These are phyloP conservation scores for Melastoma malabathricum DNA, from an alignment of 345 rosid genomes.

Conservation along the genomic window DNA sequence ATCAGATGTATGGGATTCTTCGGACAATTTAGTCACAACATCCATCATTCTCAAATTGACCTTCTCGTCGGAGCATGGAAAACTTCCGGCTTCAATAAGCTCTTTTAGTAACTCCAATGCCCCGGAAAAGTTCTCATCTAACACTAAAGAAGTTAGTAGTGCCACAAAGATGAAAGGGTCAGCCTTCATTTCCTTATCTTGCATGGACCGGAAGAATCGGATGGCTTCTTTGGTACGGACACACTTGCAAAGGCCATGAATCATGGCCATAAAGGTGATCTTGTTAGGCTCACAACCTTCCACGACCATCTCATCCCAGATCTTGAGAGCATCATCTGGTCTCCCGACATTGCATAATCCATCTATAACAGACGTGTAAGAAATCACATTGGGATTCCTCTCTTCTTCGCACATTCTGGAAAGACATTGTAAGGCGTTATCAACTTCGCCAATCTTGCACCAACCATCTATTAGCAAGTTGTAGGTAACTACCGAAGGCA, in stretches of 20 bases:
- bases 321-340: constrained; percentile 53
- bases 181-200: constrained; percentile 48
- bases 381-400: constrained; percentile 54
- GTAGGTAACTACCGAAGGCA: constrained; percentile 65
- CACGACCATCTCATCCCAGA: constrained; percentile 63
- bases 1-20: constrained; percentile 39
- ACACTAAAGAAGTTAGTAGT: constrained; percentile 37
- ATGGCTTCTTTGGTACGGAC: constrained; percentile 44
- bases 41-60: constrained; percentile 25
- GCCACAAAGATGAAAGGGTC: constrained; percentile 44
- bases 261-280: constrained; percentile 53
- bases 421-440: constrained; percentile 42
- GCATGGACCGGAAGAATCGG: constrained; percentile 48
- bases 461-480: constrained; percentile 73
- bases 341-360: constrained; percentile 57
- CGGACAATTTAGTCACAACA: constrained; percentile 34
- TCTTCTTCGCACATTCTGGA: constrained; percentile 39
- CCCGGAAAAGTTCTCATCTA: constrained; percentile 20
- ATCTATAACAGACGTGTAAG: constrained; percentile 58
- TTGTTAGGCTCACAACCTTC: constrained; percentile 36
- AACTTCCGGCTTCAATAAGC: constrained; percentile 38
- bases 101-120: constrained; percentile 50
- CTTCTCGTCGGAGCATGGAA: constrained; percentile 40
- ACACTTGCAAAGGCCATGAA: constrained; percentile 77
- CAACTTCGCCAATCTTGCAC: constrained; percentile 53